Percentiles rank a stretch among this genome's conserved stretches.
These are phyloP conservation scores for Filosporella fistucella DNA, from an alignment of 495 filamentous ascomycete genomes.

Conservation along the genomic window DNA sequence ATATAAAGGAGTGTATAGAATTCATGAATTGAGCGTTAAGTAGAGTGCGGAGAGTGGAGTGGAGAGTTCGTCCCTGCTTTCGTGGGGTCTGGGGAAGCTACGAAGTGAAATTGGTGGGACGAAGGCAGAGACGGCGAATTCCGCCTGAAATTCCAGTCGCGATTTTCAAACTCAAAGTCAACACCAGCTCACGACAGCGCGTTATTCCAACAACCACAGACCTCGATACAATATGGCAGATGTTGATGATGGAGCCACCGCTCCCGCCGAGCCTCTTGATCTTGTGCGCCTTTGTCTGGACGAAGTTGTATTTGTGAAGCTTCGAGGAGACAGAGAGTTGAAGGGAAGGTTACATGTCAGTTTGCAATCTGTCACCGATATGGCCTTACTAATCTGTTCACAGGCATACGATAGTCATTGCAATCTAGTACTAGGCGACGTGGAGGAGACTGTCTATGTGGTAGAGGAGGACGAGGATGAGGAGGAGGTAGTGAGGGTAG, in stretches of 20 bases:
- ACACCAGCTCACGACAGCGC: not conserved
- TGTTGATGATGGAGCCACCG: constrained; percentile 55
- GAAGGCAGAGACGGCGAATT: not conserved
- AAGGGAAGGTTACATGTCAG: constrained; percentile 91
- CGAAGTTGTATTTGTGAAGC: constrained; percentile 95
- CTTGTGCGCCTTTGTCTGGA: constrained; percentile 90
- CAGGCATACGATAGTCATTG: constrained; percentile 98
- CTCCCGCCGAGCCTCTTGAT: constrained; percentile 82
- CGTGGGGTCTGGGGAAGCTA: constrained; percentile 2
- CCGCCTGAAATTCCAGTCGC: not conserved
- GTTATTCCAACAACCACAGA: not conserved
- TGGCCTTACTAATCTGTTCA: constrained; percentile 6
- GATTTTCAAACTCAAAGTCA: not conserved
- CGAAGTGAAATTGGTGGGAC: too few relatives aligned
- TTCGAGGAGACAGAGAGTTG: constrained; percentile 90
- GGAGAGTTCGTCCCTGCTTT: not conserved
- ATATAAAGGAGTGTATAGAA: too few relatives aligned
- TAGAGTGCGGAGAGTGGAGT: not conserved
- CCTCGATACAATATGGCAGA: constrained; percentile 56
- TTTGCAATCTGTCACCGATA: constrained; percentile 5
- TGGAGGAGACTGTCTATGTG: constrained; percentile 93
- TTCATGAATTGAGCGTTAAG: too few relatives aligned
- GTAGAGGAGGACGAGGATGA: constrained; percentile 87
- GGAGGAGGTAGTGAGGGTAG: constrained; percentile 30
- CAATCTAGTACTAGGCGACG: constrained; percentile 96